Percentiles rank a stretch among this genome's conserved stretches.
Conservation (phyloP, 1,284 basidiomycete species). For the Leccinum subspadiceum region DNA sequence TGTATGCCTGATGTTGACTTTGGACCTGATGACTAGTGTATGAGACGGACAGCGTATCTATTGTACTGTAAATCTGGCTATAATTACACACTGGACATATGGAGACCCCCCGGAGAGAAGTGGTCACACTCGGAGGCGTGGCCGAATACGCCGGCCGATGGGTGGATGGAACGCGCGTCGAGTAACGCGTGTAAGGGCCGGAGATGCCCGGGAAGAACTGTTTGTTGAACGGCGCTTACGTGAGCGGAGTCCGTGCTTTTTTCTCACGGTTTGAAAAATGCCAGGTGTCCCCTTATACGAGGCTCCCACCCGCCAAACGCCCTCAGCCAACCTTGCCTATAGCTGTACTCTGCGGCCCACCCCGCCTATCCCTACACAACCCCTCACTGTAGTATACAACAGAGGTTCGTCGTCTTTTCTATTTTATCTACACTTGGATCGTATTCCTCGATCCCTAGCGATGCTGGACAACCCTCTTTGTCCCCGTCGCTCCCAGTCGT, state of each 20-base stretch:
- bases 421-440: slow-evolving; percentile 26
- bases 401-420: slow-evolving; percentile 27
- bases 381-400: slow-evolving; percentile 29
- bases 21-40: slow-evolving; percentile 22
- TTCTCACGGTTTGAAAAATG: slow-evolving; percentile 36
- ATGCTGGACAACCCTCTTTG: slow-evolving; percentile 13
- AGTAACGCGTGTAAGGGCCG: slow-evolving; percentile 25
- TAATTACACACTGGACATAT: background rate
- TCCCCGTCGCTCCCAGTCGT: slow-evolving; percentile 13
- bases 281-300: slow-evolving; percentile 33
- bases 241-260: slow-evolving; percentile 37
- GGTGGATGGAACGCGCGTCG: background rate
- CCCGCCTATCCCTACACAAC: slow-evolving; percentile 31
- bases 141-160: slow-evolving; percentile 28
- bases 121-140: slow-evolving; percentile 14
- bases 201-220: slow-evolving; percentile 22
- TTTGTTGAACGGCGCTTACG: slow-evolving; percentile 36
- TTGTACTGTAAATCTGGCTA: background rate
- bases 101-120: slow-evolving; percentile 17
- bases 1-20: slow-evolving; percentile 47
- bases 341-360: slow-evolving; percentile 36
- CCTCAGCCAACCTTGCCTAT: slow-evolving; percentile 38
- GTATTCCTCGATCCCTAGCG: slow-evolving; percentile 24
- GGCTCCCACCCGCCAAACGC: slow-evolving; percentile 39
- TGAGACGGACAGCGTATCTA: slow-evolving; percentile 12